Percentiles rank a stretch among this genome's conserved stretches.
Conservation (phyloP, 306 rosid genomes). For the Luffa acutangula region DNA sequence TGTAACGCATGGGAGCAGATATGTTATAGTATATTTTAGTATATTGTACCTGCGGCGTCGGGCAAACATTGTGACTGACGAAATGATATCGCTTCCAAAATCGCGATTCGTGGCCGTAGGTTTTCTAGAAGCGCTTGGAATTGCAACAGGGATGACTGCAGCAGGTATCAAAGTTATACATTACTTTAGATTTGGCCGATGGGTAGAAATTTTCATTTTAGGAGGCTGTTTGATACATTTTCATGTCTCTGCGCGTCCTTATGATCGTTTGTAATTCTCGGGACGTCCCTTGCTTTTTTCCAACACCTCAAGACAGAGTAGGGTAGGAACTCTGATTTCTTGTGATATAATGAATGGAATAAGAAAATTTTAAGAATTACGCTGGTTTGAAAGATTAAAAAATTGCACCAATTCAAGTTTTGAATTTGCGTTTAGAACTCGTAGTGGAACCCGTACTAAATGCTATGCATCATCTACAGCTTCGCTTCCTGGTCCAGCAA, state of each 20-base stretch:
- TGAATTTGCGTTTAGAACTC: slow-evolving; percentile 9
- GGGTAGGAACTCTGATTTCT: background rate
- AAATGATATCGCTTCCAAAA: slow-evolving; percentile 71
- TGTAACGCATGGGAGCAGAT: slow-evolving; percentile 26
- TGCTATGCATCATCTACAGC: slow-evolving; percentile 60
- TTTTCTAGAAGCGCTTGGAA: slow-evolving; percentile 72
- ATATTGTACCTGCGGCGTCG: slow-evolving; percentile 49
- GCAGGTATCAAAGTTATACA: slow-evolving; percentile 41
- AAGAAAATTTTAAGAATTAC: background rate
- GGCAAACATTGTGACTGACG: slow-evolving; percentile 62
- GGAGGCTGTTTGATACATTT: background rate
- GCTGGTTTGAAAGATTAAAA: background rate
- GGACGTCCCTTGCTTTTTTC: background rate
- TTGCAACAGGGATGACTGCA: slow-evolving; percentile 70
- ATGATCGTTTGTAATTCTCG: background rate
- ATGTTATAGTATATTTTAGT: slow-evolving; percentile 52
- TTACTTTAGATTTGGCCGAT: background rate
- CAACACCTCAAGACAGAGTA: background rate
- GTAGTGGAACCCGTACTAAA: slow-evolving; percentile 31
- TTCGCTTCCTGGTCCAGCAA: slow-evolving; percentile 90
- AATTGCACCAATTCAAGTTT: background rate
- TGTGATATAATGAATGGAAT: background rate
- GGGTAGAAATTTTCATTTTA: background rate
- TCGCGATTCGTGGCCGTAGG: slow-evolving; percentile 54
- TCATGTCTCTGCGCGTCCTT: background rate